phyloP scores from a whole-genome alignment of 1,139 yeast species.

The Taphrina populina region DNA sequence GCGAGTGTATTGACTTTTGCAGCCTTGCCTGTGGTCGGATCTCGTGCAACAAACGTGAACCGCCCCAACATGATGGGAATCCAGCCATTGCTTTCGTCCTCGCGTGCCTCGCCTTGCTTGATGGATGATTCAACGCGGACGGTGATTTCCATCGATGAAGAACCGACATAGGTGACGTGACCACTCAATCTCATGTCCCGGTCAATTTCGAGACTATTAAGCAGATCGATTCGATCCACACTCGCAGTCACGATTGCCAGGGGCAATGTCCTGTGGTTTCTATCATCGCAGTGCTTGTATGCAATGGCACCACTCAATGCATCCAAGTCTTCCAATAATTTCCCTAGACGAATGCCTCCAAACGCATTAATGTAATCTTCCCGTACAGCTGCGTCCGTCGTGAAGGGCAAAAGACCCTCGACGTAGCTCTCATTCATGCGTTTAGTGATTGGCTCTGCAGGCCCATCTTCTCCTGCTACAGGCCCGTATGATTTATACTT shows the following conservation, averaged over 20 bases:
- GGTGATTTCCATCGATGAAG: constrained; percentile 91
- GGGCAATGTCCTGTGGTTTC: constrained; percentile 62
- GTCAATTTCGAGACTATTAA: constrained; percentile 78
- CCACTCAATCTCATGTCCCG: constrained; percentile 77
- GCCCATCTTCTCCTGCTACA: not conserved
- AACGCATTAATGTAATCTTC: constrained; percentile 31
- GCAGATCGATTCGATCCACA: constrained; percentile 86
- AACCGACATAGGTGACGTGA: constrained; percentile 87
- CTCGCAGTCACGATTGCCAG: constrained; percentile 25
- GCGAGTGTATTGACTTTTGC: constrained; percentile 28
- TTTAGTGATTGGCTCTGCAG: constrained; percentile 13
- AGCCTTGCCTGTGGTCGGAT: constrained; percentile 74
- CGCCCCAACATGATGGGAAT: constrained; percentile 76
- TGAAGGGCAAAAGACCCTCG: constrained; percentile 29
- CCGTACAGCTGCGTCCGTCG: constrained; percentile 23
- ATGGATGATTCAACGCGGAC: constrained; percentile 49
- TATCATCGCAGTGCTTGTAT: constrained; percentile 78
- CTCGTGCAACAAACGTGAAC: constrained; percentile 92
- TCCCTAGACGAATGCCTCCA: constrained; percentile 54
- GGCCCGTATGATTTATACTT: constrained; percentile 23
- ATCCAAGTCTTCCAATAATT: constrained; percentile 85
- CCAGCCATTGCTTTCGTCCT: constrained; percentile 37
- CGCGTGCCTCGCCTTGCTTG: constrained; percentile 44
- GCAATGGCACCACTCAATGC: constrained; percentile 87
- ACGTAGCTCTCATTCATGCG: constrained; percentile 28